A percentile compares a stretch with the other conserved stretches of the same genome.
These are phyloP conservation scores for Fraxinus sp. DNA, from an alignment of 305 asterid species.

Conservation along the genomic window DNA sequence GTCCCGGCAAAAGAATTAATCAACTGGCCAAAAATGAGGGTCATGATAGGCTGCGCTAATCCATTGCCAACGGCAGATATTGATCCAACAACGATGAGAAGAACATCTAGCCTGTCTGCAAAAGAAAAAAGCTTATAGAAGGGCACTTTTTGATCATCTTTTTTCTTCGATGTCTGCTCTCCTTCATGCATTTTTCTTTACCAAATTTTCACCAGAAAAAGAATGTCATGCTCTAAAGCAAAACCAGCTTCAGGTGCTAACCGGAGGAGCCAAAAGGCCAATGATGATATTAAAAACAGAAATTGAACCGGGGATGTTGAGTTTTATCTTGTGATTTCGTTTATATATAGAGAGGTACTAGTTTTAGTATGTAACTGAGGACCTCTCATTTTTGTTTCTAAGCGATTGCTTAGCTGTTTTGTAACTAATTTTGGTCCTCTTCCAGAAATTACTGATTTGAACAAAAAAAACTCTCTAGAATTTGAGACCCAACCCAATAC, in stretches of 20 bases:
- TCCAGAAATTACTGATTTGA: not conserved
- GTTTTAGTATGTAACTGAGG: not conserved
- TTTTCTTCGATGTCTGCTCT: not conserved
- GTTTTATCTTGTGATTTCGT: not conserved
- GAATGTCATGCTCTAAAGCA: not conserved
- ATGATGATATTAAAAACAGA: not conserved
- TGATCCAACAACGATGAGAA: slow-evolving; percentile 44
- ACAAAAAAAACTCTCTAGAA: not conserved
- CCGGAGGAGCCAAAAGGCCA: not conserved
- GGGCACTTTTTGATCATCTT: slow-evolving; percentile 36
- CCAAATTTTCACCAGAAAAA: not conserved
- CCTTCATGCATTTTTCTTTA: not conserved
- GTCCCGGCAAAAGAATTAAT: slow-evolving; percentile 49
- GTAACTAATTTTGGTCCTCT: not conserved
- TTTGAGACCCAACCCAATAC: not conserved
- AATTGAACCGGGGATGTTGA: not conserved
- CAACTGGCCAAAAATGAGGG: slow-evolving; percentile 54
- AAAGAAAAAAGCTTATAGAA: slow-evolving; percentile 47
- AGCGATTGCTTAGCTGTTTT: not conserved
- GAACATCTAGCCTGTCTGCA: slow-evolving; percentile 46
- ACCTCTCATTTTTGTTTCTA: not conserved
- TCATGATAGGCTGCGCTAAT: slow-evolving; percentile 59
- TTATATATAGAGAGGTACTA: not conserved
- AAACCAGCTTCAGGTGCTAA: not conserved
- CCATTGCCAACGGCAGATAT: slow-evolving; percentile 50